Base-by-base conservation (phyloP, 495 filamentous ascomycete species). In the Aspergillus nanangensis region DNA sequence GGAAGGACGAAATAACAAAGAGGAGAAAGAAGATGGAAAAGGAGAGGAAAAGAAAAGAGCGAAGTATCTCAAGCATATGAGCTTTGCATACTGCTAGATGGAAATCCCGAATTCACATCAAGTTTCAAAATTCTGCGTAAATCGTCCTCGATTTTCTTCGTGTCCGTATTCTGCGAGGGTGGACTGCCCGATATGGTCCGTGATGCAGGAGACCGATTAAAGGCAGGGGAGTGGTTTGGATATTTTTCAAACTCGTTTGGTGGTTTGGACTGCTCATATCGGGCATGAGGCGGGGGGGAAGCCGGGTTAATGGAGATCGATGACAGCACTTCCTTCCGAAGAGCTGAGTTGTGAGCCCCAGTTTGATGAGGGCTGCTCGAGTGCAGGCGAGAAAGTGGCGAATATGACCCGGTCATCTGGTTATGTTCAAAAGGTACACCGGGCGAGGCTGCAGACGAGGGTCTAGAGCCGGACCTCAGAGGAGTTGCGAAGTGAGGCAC, bases 61-160 rank as follows among this genome's bases (percentile, higher is more conserved):
- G 24, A 39, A 19, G 14, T 13, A 25, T 5, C n/a, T 57, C 50
- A 69, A 20, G 69, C 70, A 34, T 65, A 62, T 34, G 67, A 67
- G 43, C 67, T 71, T 25, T 67, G 69, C 19, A 69, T 59, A 15
- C 61, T 58, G 32, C 47, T 60, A 8, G 62, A 44, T 24, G 57
- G 53, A 41, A 73, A 45, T 32, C 55, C 38, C 27, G 53, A 38
- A 25, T 60, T 50, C 20, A 58, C 60, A 51, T 72, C 65, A 47
- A 80, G 56, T 47, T 78, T 78, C 61, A 80, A 52, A 31, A 78
- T 71, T 15, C 74, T 62, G n/a, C 74, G 70, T 33, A 80, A 50
- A 60, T 78, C 72, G 55, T 78, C 71, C 56, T 78, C 76, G 48
- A 80, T 75, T 31, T 68, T 60, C 54, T 74, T 71, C 4, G 69